Conservation (phyloP, 1,284 basidiomycete species). For the Trichosporon sp. region DNA sequence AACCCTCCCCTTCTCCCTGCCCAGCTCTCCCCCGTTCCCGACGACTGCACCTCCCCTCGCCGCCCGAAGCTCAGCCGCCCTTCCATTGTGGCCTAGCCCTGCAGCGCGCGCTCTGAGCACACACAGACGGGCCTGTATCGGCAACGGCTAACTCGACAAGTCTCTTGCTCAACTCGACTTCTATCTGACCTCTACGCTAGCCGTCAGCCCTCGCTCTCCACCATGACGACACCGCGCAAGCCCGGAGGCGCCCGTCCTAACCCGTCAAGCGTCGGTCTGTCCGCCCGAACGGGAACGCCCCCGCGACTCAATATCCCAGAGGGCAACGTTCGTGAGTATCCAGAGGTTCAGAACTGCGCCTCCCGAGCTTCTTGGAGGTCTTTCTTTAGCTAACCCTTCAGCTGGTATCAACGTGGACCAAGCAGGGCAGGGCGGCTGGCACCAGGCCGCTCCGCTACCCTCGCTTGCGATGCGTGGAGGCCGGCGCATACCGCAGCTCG, state of each 20-base stretch:
- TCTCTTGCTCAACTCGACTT: not conserved
- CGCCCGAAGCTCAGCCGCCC: slow-evolving; percentile 1
- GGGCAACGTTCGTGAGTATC: slow-evolving; percentile 56
- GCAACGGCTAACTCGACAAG: not conserved
- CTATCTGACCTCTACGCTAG: not conserved
- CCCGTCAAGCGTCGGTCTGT: slow-evolving; percentile 18
- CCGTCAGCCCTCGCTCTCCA: not conserved
- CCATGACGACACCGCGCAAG: slow-evolving; percentile 27
- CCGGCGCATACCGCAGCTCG: slow-evolving; percentile 23
- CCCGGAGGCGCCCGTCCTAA: slow-evolving; percentile 34
- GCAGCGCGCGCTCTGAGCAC: slow-evolving; percentile 5
- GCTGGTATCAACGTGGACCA: slow-evolving; percentile 55
- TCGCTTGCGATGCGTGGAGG: slow-evolving; percentile 23
- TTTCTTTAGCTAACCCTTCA: slow-evolving; percentile 25
- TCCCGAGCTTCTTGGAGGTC: too few relatives aligned
- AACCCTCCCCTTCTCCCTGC: not conserved
- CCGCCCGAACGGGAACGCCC: slow-evolving; percentile 21
- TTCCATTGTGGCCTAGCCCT: not conserved
- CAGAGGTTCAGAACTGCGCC: not conserved
- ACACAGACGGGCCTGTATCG: slow-evolving; percentile 1
- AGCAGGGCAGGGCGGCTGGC: slow-evolving; percentile 52
- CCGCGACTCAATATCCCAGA: slow-evolving; percentile 49
- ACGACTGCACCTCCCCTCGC: not conserved
- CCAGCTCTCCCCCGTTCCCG: not conserved
- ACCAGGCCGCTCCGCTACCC: slow-evolving; percentile 34